Base-by-base conservation (phyloP, 306 rosid genomes). In the Betula pendula region DNA sequence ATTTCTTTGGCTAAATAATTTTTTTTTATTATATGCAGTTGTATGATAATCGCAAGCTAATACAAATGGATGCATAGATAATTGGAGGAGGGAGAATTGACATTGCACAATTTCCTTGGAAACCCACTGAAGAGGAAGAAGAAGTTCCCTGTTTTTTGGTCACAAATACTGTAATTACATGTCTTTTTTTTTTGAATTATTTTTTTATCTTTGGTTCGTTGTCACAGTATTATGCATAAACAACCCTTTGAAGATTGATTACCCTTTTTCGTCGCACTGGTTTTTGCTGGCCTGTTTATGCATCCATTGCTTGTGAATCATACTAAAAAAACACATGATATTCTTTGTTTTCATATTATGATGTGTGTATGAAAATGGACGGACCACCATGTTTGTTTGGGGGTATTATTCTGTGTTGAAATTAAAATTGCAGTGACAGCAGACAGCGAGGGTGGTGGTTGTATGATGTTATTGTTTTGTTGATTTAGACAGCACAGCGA, bases 111-210 rank as follows among this genome's bases (percentile, higher is more conserved):
- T n/a, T n/a, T n/a, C n/a, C n/a, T n/a, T n/a, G 79, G 73, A 45
- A 80, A 77, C 38, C 50, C 10, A 66, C 24, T 73, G 40, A 59
- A 22, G 10, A 59, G 72, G 65, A 48, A 8, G 6, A 8, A 6
- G 42, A 38, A 25, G 25, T 49, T n/a, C 16, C 14, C 14, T 76
- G 43, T 62, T 53, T 48, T 84, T 86, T 85, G 76, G 82, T 75
- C 79, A 85, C 80, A 81, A 86, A 86, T 81, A 87, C 91, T 88
- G 97, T 92, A 90, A 92, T 92, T 92, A 88, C 92, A 80, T 81
- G 75, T 80, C 77, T 82, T 40, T 68, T 20, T 58, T 44, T 77
- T 77, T 78, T 73, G 76, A 77, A 59, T 77, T 80, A 73, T 35
- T 79, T 73, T 79, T 75, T 85, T 76, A 58, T 84, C 31, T 82